Evolutionary conservation across 2,329 filamentous ascomycete genomes (phyloP).

Genomic region (Didymella exigua): DNA sequence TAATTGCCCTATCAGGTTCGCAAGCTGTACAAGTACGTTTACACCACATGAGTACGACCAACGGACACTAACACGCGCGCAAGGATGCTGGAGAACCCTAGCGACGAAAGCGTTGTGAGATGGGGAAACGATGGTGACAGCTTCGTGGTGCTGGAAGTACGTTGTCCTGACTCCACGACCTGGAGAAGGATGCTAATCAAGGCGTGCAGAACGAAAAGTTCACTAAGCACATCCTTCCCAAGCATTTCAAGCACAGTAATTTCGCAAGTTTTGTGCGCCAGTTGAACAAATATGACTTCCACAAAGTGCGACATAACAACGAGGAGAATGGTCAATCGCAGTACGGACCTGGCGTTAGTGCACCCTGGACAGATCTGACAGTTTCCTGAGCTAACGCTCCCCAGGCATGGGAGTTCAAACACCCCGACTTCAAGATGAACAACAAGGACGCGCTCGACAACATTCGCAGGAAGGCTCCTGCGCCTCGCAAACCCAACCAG

Average conservation of each 20-base stretch:
- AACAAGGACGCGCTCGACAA: constrained; percentile 97
- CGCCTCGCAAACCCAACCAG: constrained; percentile 73
- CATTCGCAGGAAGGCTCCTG: constrained; percentile 92
- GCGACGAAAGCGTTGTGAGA: constrained; percentile 88
- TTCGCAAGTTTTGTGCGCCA: constrained; percentile 97
- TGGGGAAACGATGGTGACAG: constrained; percentile 96
- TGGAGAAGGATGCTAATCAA: constrained; percentile 20
- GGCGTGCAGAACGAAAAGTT: constrained; percentile 87
- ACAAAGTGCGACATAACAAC: constrained; percentile 92
- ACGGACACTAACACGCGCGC: constrained; percentile 34
- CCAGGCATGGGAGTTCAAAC: constrained; percentile 94
- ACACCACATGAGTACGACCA: neutral
- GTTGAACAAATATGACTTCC: constrained; percentile 97
- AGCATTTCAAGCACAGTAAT: constrained; percentile 99
- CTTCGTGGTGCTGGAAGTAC: constrained; percentile 95
- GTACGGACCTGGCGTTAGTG: constrained; percentile 75
- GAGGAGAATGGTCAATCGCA: constrained; percentile 82
- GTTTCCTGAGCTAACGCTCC: constrained; percentile 19
- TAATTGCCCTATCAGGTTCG: constrained; percentile 70
- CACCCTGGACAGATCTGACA: neutral
- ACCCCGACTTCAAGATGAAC: constrained; percentile 93
- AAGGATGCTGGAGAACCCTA: constrained; percentile 95
- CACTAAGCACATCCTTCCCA: constrained; percentile 93
- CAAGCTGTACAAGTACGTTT: constrained; percentile 91
- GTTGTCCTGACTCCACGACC: constrained; percentile 17